phyloP scores from a whole-genome alignment of 352 stramenopile species.

The Thraustochytrium sp. region DNA sequence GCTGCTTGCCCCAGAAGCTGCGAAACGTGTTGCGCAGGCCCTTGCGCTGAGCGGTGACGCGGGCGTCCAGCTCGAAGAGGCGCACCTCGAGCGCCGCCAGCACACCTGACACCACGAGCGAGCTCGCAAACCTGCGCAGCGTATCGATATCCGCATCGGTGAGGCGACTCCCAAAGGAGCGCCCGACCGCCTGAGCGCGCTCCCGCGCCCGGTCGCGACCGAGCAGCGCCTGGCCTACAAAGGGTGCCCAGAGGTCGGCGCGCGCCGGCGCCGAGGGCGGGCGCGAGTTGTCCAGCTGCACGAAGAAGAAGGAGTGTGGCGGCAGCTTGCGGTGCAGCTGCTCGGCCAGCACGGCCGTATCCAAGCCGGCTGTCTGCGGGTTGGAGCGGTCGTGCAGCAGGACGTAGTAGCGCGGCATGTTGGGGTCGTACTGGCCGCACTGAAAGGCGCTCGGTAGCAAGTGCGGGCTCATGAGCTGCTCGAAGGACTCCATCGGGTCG shows the following conservation, averaged over 20 bases:
- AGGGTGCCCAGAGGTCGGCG: background rate
- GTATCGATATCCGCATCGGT: background rate
- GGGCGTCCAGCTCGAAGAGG: constrained; percentile 73
- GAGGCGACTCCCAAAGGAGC: no score
- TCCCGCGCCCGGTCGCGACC: no score
- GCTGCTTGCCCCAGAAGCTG: constrained; percentile 73
- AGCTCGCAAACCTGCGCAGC: background rate
- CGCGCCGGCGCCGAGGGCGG: background rate
- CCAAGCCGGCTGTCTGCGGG: background rate
- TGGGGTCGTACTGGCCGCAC: constrained; percentile 61
- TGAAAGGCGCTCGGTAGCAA: constrained; percentile 33
- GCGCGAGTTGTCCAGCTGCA: background rate
- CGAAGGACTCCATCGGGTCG: constrained; percentile 4
- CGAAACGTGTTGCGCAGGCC: constrained; percentile 79
- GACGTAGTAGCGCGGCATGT: constrained; percentile 75
- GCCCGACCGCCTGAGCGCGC: no score
- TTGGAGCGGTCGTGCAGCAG: constrained; percentile 73
- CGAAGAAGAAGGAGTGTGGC: constrained; percentile 35
- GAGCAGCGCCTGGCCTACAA: background rate
- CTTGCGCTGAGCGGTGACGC: constrained; percentile 78
- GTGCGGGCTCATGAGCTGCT: constrained; percentile 34
- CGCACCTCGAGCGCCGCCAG: constrained; percentile 64
- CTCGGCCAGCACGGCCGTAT: background rate
- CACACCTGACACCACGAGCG: constrained; percentile 2
- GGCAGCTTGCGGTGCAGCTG: background rate